phyloP scores from a whole-genome alignment of 805 yeast genomes.

The Lipomyces chichibuensis region DNA sequence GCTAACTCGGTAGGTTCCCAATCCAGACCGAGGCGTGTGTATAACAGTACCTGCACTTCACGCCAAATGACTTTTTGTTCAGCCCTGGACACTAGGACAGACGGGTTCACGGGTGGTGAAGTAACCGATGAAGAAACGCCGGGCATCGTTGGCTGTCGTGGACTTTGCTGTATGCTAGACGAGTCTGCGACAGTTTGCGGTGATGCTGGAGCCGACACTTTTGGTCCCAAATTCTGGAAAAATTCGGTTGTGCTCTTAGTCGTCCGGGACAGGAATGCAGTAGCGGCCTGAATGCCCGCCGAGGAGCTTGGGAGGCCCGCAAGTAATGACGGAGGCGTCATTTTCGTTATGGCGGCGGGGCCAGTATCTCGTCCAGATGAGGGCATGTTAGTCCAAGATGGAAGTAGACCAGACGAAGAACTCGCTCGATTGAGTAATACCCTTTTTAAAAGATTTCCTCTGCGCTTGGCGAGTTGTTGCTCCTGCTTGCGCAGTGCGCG shows the following conservation, averaged over 20 bases:
- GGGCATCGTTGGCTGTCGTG: conserved; percentile 23
- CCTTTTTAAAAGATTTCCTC: conserved; percentile 20
- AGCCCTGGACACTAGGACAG: conserved; percentile 50
- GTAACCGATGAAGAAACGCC: conserved; percentile 6
- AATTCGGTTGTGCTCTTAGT: conserved; percentile 11
- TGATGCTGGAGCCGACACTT: neutral
- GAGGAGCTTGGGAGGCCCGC: neutral
- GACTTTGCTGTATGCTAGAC: conserved; percentile 34
- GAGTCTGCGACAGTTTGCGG: neutral
- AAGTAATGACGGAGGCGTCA: neutral
- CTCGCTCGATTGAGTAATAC: conserved; percentile 22
- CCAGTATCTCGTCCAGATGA: neutral
- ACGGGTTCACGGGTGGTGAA: neutral
- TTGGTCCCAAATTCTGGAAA: conserved; percentile 6
- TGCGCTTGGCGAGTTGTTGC: conserved; percentile 31
- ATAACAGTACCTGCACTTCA: conserved; percentile 63
- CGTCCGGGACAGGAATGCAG: conserved; percentile 14
- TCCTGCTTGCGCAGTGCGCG: conserved; percentile 44
- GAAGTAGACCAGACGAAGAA: conserved; percentile 1
- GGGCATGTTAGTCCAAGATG: neutral
- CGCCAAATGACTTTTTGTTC: conserved; percentile 66
- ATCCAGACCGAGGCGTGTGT: conserved; percentile 60
- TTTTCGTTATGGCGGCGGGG: neutral
- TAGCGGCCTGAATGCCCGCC: neutral
- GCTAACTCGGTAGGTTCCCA: conserved; percentile 51